Conservation (phyloP, 2,329 filamentous ascomycete genomes). For the Colletotrichum sansevieriae region DNA sequence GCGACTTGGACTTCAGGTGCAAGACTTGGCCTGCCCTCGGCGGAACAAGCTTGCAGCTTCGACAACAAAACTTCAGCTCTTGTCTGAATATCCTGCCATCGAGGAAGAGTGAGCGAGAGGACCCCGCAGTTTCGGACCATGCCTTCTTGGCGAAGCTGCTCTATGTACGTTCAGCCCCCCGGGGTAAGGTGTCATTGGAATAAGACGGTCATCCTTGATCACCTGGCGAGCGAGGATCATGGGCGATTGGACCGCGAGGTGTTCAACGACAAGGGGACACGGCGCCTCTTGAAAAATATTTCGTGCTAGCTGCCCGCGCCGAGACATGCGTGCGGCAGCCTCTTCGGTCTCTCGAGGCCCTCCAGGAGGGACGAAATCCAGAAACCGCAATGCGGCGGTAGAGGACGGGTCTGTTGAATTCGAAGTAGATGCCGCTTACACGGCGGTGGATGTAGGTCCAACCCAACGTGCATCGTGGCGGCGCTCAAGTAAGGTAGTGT, state of each 20-base stretch:
- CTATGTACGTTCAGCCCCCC: background rate
- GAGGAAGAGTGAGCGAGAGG: background rate
- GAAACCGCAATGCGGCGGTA: slow-evolving; percentile 19
- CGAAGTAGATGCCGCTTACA: slow-evolving; percentile 17
- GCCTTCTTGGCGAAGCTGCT: slow-evolving; percentile 9
- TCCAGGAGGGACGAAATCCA: background rate
- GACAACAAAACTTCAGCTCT: no score
- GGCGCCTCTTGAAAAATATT: background rate
- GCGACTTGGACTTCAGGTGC: no score
- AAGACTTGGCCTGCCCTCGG: no score
- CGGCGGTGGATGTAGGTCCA: slow-evolving; percentile 4
- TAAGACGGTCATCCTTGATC: background rate
- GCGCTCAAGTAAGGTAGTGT: background rate
- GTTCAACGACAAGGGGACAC: background rate
- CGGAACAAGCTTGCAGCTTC: no score
- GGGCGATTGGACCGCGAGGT: slow-evolving; percentile 21
- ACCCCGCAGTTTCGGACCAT: background rate
- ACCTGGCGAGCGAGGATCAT: slow-evolving; percentile 14
- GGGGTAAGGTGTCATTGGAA: background rate
- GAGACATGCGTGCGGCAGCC: slow-evolving; percentile 38
- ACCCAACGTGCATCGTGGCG: slow-evolving; percentile 1
- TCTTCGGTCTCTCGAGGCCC: background rate
- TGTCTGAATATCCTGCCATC: no score
- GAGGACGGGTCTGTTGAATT: slow-evolving; percentile 6
- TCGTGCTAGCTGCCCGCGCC: background rate